A percentile compares a stretch with the other conserved stretches of the same genome.
Conservation (phyloP, 176 grass and related monocot species). For the Triticum timopheevii region DNA sequence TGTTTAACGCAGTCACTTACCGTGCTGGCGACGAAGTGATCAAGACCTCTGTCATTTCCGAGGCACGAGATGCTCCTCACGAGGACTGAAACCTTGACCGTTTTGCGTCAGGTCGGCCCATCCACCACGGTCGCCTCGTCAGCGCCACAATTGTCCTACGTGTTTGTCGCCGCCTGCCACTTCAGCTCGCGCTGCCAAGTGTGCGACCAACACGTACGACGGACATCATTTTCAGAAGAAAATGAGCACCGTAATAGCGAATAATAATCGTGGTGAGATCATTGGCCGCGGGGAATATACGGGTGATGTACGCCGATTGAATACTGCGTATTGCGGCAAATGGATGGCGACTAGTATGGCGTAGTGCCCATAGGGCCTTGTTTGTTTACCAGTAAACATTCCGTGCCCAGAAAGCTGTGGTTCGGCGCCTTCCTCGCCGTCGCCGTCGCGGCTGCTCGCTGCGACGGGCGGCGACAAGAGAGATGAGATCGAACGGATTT, state of each 20-base stretch:
- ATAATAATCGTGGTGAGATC: constrained; percentile 7
- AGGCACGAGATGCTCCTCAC: not conserved
- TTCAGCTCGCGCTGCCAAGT: constrained; percentile 30
- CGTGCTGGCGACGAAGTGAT: not conserved
- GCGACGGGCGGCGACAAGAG: not conserved
- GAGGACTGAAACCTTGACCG: not conserved
- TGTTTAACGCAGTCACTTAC: not conserved
- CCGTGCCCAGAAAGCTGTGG: constrained; percentile 25
- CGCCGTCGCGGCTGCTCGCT: constrained; percentile 24
- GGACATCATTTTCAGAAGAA: constrained; percentile 12
- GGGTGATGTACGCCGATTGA: not conserved
- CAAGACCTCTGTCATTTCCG: not conserved
- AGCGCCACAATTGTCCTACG: constrained; percentile 31
- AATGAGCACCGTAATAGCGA: not conserved
- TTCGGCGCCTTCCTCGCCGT: constrained; percentile 32
- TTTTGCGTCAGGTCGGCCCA: constrained; percentile 11
- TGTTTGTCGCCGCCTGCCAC: constrained; percentile 38
- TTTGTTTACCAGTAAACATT: constrained; percentile 16
- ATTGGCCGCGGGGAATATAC: constrained; percentile 30
- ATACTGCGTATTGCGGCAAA: constrained; percentile 18
- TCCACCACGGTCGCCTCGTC: not conserved
- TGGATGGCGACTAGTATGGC: not conserved
- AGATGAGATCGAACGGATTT: not conserved
- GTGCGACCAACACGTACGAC: constrained; percentile 13
- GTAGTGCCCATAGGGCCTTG: not conserved